A percentile compares a stretch with the other conserved stretches of the same genome.
These are phyloP conservation scores for Dictyophora rubrovolvata DNA, from an alignment of 768 basidiomycete species.

Conservation along the genomic window DNA sequence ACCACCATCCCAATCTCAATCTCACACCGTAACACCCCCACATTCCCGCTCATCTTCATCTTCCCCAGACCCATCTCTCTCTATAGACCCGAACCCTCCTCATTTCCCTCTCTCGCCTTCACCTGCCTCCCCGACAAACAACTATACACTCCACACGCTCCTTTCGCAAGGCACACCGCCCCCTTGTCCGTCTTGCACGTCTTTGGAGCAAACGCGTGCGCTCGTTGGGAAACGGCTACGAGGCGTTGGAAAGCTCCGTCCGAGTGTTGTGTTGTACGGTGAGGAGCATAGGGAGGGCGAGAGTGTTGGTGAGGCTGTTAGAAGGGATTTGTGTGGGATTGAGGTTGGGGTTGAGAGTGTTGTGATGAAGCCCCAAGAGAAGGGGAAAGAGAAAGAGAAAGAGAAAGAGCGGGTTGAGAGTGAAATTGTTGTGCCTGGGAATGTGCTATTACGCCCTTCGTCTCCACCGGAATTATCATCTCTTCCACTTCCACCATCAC, in stretches of 20 bases:
- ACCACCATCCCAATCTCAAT: slow-evolving; percentile 11
- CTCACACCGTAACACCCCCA: not conserved
- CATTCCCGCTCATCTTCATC: not conserved
- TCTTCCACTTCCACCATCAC: not conserved
- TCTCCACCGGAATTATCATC: not conserved
- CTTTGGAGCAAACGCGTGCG: slow-evolving; percentile 57
- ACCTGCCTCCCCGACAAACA: not conserved
- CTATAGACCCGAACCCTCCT: not conserved
- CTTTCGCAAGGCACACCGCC: slow-evolving; percentile 56
- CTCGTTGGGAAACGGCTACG: slow-evolving; percentile 70
- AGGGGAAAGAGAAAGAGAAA: not conserved
- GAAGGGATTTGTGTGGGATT: slow-evolving; percentile 68
- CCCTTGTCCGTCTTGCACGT: slow-evolving; percentile 69
- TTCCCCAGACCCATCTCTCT: not conserved
- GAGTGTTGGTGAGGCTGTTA: slow-evolving; percentile 75
- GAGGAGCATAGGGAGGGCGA: slow-evolving; percentile 83
- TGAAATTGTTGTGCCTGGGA: not conserved
- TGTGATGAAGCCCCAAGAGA: not conserved
- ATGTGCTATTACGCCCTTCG: not conserved
- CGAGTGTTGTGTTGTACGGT: slow-evolving; percentile 86
- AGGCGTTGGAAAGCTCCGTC: slow-evolving; percentile 70
- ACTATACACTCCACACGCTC: slow-evolving; percentile 35
- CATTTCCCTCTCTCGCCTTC: not conserved
- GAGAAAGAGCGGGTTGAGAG: too few relatives aligned
- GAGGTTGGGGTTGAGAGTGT: slow-evolving; percentile 7